These are phyloP conservation scores for Elaeis oleifera DNA, from an alignment of 202 grass and related monocot genomes.

Conservation along the genomic window DNA sequence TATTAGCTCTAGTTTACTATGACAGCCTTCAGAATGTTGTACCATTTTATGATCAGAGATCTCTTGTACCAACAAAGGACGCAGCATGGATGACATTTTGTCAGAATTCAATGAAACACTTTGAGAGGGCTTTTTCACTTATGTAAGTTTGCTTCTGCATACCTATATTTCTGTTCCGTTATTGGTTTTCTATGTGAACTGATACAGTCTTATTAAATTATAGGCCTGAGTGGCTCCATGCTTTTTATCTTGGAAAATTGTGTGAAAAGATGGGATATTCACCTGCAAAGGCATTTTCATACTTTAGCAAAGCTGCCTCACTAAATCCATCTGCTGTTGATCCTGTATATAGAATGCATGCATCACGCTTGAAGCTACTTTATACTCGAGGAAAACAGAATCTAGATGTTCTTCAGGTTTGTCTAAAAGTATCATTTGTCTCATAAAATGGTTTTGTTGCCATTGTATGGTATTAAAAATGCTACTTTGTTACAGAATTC, in stretches of 20 bases:
- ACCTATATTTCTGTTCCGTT: slow-evolving; percentile 16
- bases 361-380: slow-evolving; percentile 89
- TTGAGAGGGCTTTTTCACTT: slow-evolving; percentile 79
- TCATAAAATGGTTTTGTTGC: not conserved
- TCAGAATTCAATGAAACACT: slow-evolving; percentile 84
- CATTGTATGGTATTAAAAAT: slow-evolving; percentile 1
- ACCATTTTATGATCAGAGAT: slow-evolving; percentile 92
- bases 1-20: slow-evolving; percentile 90
- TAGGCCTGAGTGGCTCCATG: slow-evolving; percentile 87
- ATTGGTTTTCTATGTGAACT: slow-evolving; percentile 10
- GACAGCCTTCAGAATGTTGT: slow-evolving; percentile 91
- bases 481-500: too few relatives aligned
- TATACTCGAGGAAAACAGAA: slow-evolving; percentile 72
- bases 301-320: slow-evolving; percentile 62
- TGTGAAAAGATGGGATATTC: slow-evolving; percentile 80
- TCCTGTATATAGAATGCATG: slow-evolving; percentile 90
- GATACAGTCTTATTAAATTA: slow-evolving; percentile 19
- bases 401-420: slow-evolving; percentile 76
- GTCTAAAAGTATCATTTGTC: slow-evolving; percentile 18
- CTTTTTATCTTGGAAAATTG: slow-evolving; percentile 94
- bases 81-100: slow-evolving; percentile 70
- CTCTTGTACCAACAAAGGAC: slow-evolving; percentile 75
- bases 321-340: slow-evolving; percentile 86
- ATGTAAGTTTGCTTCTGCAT: slow-evolving; percentile 41
- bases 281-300: slow-evolving; percentile 73